Evolutionary conservation across 371 early-diverging fungal species (phyloP).

Genomic region (Apophysomyces ossiformis): DNA sequence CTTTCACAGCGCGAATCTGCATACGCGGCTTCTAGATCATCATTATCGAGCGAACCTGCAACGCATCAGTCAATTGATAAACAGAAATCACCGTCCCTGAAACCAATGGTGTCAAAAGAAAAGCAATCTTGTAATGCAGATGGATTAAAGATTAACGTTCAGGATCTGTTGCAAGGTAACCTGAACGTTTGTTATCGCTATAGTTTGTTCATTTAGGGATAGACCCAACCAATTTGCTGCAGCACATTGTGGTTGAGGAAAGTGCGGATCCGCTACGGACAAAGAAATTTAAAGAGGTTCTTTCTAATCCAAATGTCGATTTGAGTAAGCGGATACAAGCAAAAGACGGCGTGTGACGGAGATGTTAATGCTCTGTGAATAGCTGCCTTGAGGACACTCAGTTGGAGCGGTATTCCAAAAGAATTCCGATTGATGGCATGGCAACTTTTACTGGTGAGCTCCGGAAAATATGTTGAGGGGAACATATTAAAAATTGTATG

Average conservation of each 20-base stretch:
- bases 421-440: slow-evolving; percentile 87
- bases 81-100: neutral
- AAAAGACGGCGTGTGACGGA: neutral
- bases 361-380: neutral
- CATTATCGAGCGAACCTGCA: slow-evolving; percentile 7
- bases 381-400: slow-evolving; percentile 74
- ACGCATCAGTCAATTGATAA: slow-evolving; percentile 14
- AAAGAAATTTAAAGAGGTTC: slow-evolving; percentile 72
- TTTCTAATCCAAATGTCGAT: slow-evolving; percentile 78
- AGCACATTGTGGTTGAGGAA: slow-evolving; percentile 20
- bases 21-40: neutral
- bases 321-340: slow-evolving; percentile 50
- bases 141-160: slow-evolving; percentile 20
- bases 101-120: neutral
- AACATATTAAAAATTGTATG: neutral
- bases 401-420: slow-evolving; percentile 93
- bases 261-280: slow-evolving; percentile 34
- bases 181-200: neutral
- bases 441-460: slow-evolving; percentile 83
- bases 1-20: neutral
- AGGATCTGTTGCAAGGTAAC: slow-evolving; percentile 24
- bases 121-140: slow-evolving; percentile 10
- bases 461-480: neutral
- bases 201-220: neutral
- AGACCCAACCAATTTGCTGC: slow-evolving; percentile 30